These are phyloP conservation scores for Stephanodiscus triporus DNA, from an alignment of 108 stramenopile genomes.

Conservation along the genomic window DNA sequence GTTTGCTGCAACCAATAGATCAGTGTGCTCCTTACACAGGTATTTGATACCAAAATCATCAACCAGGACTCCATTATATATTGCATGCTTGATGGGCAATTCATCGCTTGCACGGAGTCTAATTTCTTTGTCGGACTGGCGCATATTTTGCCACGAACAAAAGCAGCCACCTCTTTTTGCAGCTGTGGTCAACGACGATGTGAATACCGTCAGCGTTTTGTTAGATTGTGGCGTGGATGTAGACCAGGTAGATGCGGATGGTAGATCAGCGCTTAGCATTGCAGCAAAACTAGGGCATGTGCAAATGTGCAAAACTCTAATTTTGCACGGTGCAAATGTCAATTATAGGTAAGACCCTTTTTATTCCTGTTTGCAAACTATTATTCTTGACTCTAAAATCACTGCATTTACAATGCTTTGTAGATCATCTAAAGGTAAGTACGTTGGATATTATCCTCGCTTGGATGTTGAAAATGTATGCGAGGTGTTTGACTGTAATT, in stretches of 20 bases:
- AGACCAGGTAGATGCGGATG: constrained; percentile 25
- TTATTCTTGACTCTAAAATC: background rate
- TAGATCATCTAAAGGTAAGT: background rate
- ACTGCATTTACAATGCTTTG: background rate
- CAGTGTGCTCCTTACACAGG: no score
- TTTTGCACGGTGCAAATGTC: constrained; percentile 40
- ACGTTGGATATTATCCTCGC: background rate
- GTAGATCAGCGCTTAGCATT: constrained; percentile 32
- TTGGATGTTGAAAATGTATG: background rate
- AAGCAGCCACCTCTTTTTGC: constrained; percentile 45
- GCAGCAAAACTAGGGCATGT: constrained; percentile 39
- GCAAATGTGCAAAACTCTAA: constrained; percentile 37
- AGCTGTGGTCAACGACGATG: constrained; percentile 43
- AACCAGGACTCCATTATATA: constrained; percentile 35
- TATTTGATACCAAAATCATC: no score
- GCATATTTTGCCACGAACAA: constrained; percentile 36
- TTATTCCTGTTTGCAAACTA: background rate
- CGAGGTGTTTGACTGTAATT: background rate
- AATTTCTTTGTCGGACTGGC: constrained; percentile 28
- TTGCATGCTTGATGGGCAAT: constrained; percentile 42
- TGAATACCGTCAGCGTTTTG: constrained; percentile 33
- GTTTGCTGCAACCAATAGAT: no score
- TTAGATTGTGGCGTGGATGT: constrained; percentile 40
- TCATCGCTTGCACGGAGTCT: constrained; percentile 21
- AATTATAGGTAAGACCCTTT: constrained; percentile 14